These are phyloP conservation scores for Epichloe brachyelytri DNA, from an alignment of 2,329 filamentous ascomycete genomes.

Conservation along the genomic window DNA sequence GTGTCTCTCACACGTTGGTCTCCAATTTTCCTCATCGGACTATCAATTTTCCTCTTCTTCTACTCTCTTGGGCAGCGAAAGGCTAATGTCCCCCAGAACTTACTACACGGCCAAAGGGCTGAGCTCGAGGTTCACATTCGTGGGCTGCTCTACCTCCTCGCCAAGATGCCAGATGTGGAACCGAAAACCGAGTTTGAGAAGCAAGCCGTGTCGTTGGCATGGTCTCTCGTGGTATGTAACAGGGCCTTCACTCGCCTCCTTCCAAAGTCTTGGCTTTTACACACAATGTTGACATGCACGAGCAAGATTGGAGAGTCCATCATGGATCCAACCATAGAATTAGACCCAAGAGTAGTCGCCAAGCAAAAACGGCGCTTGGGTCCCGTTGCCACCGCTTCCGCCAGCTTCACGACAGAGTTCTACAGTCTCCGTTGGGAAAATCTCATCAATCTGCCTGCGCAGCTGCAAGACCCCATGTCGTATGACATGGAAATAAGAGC, in stretches of 20 bases:
- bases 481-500: neutral
- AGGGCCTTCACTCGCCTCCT: no score
- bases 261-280: no score
- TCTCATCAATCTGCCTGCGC: neutral
- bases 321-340: conserved; percentile 1
- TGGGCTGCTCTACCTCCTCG: conserved; percentile 1
- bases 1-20: conserved; percentile 1
- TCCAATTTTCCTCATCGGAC: no score
- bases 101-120: neutral
- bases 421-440: neutral
- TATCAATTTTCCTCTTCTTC: no score
- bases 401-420: neutral
- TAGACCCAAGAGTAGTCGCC: neutral
- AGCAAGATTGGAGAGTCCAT: conserved; percentile 3
- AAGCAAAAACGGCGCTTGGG: neutral
- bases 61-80: neutral
- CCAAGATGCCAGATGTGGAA: neutral
- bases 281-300: no score
- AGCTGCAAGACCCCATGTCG: neutral
- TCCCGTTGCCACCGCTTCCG: neutral
- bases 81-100: neutral
- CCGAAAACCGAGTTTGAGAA: neutral
- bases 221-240: neutral
- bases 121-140: conserved; percentile 1
- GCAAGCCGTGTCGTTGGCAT: neutral